Conservation (phyloP, 225 moss, liverwort and hornwort genomes). For the Antitrichia curtipendula region DNA sequence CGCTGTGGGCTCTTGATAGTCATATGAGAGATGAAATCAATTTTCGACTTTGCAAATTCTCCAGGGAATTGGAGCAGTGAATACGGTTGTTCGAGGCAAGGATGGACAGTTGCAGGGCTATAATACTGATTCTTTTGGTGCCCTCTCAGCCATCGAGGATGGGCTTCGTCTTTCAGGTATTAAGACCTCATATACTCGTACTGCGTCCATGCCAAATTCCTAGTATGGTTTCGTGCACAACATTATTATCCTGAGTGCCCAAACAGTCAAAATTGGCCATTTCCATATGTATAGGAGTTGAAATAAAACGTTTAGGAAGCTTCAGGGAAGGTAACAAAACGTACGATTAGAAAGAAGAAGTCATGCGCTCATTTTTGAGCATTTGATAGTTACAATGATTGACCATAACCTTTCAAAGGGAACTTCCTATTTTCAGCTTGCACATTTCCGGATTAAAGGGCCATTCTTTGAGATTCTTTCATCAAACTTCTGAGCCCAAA, state of each 20-base stretch:
- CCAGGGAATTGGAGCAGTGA: constrained; percentile 79
- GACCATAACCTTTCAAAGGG: neutral
- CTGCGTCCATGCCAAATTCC: neutral
- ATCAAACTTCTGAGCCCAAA: neutral
- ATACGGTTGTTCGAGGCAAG: constrained; percentile 57
- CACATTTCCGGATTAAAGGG: neutral
- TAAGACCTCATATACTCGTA: neutral
- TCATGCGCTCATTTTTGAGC: neutral
- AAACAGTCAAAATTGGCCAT: neutral
- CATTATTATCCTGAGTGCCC: neutral
- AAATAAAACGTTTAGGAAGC: neutral
- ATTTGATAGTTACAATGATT: neutral
- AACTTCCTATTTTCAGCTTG: neutral
- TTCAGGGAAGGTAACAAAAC: neutral
- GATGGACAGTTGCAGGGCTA: constrained; percentile 54
- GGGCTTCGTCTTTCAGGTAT: constrained; percentile 40
- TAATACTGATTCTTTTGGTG: constrained; percentile 79
- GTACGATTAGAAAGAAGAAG: neutral
- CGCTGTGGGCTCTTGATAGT: neutral
- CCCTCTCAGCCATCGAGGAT: constrained; percentile 70
- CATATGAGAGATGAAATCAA: neutral
- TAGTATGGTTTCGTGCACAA: neutral
- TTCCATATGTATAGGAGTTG: neutral
- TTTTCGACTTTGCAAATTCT: neutral
- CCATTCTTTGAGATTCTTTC: neutral